Percentiles rank a stretch among this genome's conserved stretches.
Conservation (phyloP, 805 yeast species). For the Vanderwaltozyma polyspora region DNA sequence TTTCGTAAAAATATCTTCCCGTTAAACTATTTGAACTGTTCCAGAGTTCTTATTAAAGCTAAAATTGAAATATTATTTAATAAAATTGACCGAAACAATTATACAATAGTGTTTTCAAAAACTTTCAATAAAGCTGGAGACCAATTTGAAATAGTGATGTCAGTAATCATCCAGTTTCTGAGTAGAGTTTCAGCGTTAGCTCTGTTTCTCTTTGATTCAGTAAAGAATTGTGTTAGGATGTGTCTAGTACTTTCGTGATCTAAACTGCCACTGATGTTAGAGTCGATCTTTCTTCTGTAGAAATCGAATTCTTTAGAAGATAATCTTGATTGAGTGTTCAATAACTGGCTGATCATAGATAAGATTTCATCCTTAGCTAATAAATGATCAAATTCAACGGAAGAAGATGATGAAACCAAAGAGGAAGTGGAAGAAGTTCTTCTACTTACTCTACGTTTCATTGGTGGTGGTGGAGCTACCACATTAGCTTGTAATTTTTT, state of each 20-base stretch:
- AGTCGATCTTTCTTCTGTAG: conserved; percentile 33
- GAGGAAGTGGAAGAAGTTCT: conserved; percentile 1
- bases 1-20: too few species aligned
- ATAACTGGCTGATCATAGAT: conserved; percentile 16
- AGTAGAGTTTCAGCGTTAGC: conserved; percentile 27
- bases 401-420: background rate
- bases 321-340: conserved; percentile 24
- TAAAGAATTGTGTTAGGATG: conserved; percentile 19
- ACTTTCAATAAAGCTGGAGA: conserved; percentile 54
- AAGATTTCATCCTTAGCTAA: conserved; percentile 9
- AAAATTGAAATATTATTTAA: too few species aligned
- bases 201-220: conserved; percentile 13
- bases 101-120: conserved; percentile 2
- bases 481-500: background rate
- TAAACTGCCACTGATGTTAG: conserved; percentile 19
- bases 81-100: too few species aligned
- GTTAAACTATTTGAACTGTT: too few species aligned
- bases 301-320: conserved; percentile 34
- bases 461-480: conserved; percentile 3
- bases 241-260: conserved; percentile 20
- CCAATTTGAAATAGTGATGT: conserved; percentile 53
- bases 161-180: conserved; percentile 44
- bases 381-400: background rate
- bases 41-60: too few species aligned
- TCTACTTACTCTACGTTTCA: conserved; percentile 1